phyloP scores from a whole-genome alignment of 345 rosid species.

The Moricandia moricandioides region DNA sequence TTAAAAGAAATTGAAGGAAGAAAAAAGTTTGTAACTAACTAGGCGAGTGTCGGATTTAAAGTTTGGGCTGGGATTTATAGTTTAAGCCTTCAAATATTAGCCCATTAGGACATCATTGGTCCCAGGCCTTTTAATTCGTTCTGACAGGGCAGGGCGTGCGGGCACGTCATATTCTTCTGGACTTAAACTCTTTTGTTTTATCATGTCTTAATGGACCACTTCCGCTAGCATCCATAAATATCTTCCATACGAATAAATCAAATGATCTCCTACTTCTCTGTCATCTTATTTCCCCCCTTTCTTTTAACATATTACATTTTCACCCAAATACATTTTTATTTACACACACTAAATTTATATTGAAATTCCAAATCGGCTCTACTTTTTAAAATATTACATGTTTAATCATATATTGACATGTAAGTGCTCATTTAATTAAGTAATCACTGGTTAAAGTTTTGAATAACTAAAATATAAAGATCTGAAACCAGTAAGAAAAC shows the following conservation, averaged over 20 bases:
- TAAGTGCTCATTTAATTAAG: neutral
- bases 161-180: neutral
- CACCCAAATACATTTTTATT: neutral
- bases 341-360: neutral
- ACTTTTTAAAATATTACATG: neutral
- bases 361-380: neutral
- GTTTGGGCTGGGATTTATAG: neutral
- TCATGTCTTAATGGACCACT: neutral
- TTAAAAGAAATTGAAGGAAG: no score
- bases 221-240: neutral
- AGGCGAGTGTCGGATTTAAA: no score
- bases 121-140: neutral
- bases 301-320: neutral
- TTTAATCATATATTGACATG: neutral
- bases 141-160: conserved; percentile 21
- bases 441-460: neutral
- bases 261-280: neutral
- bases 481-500: neutral
- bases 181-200: neutral
- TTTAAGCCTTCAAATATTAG: neutral
- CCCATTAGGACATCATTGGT: conserved; percentile 1
- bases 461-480: neutral
- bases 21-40: no score
- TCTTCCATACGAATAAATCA: neutral
- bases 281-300: neutral